phyloP scores from a whole-genome alignment of 1,284 basidiomycete species.

The Ganoderma lingzhi region DNA sequence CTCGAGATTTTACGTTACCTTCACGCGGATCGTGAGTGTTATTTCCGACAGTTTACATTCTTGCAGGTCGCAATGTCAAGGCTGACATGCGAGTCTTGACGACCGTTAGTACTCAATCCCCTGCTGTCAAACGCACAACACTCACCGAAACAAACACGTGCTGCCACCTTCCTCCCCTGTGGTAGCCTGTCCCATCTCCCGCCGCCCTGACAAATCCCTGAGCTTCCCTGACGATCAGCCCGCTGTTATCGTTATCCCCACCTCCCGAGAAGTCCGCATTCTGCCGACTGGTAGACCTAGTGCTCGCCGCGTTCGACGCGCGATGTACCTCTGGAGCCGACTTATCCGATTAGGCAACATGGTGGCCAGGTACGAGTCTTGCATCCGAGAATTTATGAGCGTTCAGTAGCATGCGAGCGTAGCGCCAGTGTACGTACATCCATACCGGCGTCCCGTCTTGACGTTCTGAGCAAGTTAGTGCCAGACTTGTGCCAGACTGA shows the following conservation, averaged over 20 bases:
- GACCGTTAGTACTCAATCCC: background rate
- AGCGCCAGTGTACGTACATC: background rate
- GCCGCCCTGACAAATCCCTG: constrained; percentile 1
- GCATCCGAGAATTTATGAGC: background rate
- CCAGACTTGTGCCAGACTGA: background rate
- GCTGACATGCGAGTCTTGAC: background rate
- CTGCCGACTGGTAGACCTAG: background rate
- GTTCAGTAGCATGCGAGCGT: constrained; percentile 5
- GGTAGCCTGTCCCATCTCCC: background rate
- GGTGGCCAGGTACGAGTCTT: constrained; percentile 1
- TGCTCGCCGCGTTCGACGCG: background rate
- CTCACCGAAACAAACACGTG: background rate
- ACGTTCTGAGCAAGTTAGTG: background rate
- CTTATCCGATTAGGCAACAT: constrained; percentile 1
- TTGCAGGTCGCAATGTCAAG: background rate
- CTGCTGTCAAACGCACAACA: background rate
- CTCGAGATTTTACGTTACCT: background rate
- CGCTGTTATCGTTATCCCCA: background rate
- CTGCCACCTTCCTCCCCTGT: background rate
- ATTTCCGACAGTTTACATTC: background rate
- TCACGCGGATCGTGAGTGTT: background rate
- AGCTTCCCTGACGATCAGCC: background rate
- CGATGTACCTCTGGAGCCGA: background rate
- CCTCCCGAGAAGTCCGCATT: background rate
- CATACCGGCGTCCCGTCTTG: constrained; percentile 4